Conservation (phyloP, 768 basidiomycete genomes). For the Macrolepiota dolichaula region DNA sequence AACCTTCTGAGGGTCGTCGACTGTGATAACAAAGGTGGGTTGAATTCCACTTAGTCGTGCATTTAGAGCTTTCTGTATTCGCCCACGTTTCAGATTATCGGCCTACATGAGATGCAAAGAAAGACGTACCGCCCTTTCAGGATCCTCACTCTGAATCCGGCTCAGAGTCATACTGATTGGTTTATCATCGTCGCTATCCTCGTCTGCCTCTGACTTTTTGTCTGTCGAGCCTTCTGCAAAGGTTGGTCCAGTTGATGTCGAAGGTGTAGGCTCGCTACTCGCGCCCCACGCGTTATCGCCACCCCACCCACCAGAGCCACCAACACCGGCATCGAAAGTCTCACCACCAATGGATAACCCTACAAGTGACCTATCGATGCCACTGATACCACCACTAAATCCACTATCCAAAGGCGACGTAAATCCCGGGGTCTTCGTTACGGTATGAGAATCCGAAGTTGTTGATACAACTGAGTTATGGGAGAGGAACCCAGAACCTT, state of each 20-base stretch:
- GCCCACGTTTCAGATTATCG: neutral
- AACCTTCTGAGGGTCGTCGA: constrained; percentile 96
- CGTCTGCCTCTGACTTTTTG: constrained; percentile 30
- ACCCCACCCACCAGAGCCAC: constrained; percentile 8
- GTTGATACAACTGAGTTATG: neutral
- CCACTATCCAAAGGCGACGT: constrained; percentile 34
- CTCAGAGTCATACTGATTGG: constrained; percentile 53
- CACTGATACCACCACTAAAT: constrained; percentile 10
- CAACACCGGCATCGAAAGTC: neutral
- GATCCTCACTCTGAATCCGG: constrained; percentile 23
- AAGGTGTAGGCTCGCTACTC: constrained; percentile 14
- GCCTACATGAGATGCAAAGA: neutral
- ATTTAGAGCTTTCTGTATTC: constrained; percentile 12
- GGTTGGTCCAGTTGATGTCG: neutral
- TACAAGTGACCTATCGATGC: constrained; percentile 31
- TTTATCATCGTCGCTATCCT: constrained; percentile 68
- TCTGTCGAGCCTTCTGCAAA: neutral
- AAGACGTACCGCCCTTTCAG: constrained; percentile 24
- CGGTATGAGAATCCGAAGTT: neutral
- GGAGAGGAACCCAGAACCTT: neutral
- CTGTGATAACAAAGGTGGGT: constrained; percentile 80
- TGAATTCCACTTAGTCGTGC: constrained; percentile 32
- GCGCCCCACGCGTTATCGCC: constrained; percentile 14
- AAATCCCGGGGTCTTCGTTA: constrained; percentile 20
- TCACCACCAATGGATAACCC: constrained; percentile 30